Percentiles rank a stretch among this genome's conserved stretches.
Evolutionary conservation across 495 filamentous ascomycete species (phyloP).

Genomic region (Pseudevernia furfuracea): DNA sequence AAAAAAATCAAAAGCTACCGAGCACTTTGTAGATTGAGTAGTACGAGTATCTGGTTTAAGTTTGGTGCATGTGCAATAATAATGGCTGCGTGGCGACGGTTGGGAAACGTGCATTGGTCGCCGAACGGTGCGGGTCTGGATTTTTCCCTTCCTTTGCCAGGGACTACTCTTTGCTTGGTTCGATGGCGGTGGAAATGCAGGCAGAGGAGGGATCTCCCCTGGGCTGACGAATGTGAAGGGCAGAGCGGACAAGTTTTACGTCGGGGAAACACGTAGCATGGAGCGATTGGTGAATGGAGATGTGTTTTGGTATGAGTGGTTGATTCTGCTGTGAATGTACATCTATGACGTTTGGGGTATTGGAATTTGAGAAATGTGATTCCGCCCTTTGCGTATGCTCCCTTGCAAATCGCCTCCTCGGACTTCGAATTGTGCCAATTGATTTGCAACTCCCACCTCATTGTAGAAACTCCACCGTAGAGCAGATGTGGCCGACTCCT

Average conservation of each 20-base stretch:
- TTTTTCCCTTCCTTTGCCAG: not conserved
- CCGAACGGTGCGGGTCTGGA: not conserved
- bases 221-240: not conserved
- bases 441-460: not conserved
- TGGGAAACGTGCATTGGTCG: not conserved
- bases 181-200: not conserved
- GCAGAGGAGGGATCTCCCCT: not conserved
- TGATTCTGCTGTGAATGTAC: not conserved
- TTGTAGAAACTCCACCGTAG: constrained; percentile 7
- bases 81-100: not conserved
- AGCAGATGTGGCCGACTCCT: not conserved
- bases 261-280: not conserved
- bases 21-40: too few species aligned
- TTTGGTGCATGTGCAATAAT: not conserved
- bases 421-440: not conserved
- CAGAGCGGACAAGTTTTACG: not conserved
- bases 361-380: not conserved
- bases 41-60: too few species aligned
- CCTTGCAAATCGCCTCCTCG: not conserved
- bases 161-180: not conserved
- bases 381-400: not conserved
- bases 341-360: constrained; percentile 4
- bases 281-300: not conserved
- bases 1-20: too few species aligned
- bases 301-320: not conserved